These are phyloP conservation scores for Ambrosia hybrid DNA, from an alignment of 140 eudicot species.

Conservation along the genomic window DNA sequence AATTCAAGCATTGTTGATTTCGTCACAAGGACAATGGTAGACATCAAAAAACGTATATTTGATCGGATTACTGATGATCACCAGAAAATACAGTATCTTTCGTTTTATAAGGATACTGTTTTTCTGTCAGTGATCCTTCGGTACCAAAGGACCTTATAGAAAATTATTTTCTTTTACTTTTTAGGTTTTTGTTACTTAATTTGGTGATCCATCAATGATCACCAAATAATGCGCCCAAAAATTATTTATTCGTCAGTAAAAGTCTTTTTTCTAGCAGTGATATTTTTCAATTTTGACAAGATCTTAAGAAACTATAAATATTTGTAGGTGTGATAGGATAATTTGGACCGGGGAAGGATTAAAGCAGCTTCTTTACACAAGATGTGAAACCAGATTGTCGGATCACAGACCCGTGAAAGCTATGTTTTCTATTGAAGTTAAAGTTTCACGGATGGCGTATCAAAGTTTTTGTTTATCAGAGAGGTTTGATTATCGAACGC, in stretches of 20 bases:
- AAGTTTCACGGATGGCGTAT: slow-evolving; percentile 40
- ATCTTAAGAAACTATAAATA: background rate
- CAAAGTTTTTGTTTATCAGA: slow-evolving; percentile 54
- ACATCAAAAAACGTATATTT: too few relatives aligned
- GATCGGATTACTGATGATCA: too few relatives aligned
- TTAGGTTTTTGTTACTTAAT: too few relatives aligned
- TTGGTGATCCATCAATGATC: too few relatives aligned
- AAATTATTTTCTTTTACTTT: too few relatives aligned
- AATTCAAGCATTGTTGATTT: background rate
- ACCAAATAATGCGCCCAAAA: too few relatives aligned
- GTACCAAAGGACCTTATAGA: too few relatives aligned
- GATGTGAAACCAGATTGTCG: slow-evolving; percentile 57
- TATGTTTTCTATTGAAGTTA: slow-evolving; percentile 49
- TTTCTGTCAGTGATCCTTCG: too few relatives aligned
- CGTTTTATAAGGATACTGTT: too few relatives aligned
- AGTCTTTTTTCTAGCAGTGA: background rate
- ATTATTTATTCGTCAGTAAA: too few relatives aligned
- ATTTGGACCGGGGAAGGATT: slow-evolving; percentile 70
- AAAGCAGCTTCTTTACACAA: slow-evolving; percentile 51
- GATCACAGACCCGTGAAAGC: slow-evolving; percentile 81
- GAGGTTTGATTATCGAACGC: slow-evolving; percentile 40
- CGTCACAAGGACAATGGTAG: too few relatives aligned
- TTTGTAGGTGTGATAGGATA: slow-evolving; percentile 73
- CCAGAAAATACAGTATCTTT: too few relatives aligned
- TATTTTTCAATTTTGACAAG: background rate